Conservation (phyloP, 257 asterid species). For the Petrea volubilis region DNA sequence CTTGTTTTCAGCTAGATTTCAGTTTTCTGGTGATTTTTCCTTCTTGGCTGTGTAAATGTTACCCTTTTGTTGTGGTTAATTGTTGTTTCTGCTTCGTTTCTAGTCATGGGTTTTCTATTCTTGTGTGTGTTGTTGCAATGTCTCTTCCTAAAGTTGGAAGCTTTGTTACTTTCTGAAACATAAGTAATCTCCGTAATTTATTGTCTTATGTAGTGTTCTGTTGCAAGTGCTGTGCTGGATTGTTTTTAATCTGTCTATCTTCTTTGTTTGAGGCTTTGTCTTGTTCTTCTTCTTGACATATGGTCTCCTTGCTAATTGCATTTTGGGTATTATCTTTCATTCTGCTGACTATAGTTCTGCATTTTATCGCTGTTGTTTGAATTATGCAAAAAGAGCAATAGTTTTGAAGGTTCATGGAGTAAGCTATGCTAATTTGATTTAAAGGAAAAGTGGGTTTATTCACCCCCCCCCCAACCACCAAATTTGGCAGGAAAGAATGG, state of each 20-base stretch:
- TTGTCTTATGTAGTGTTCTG: background rate
- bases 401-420: conserved; percentile 8
- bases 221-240: background rate
- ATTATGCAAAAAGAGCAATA: background rate
- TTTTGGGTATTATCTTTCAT: background rate
- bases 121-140: background rate
- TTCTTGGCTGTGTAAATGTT: background rate
- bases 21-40: background rate
- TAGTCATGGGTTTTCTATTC: background rate
- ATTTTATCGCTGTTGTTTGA: background rate
- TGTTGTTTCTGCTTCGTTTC: background rate
- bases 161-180: background rate
- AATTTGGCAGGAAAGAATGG: conserved; percentile 64
- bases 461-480: background rate
- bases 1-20: background rate
- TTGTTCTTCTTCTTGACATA: conserved; percentile 6
- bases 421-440: background rate
- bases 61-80: background rate
- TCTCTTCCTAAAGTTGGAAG: background rate
- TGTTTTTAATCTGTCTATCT: background rate
- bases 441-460: background rate
- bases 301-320: background rate
- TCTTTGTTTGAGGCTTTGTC: background rate
- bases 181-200: background rate
- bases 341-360: conserved; percentile 2